These are phyloP conservation scores for Pythium aquatile DNA, from an alignment of 352 stramenopile genomes.

Conservation along the genomic window DNA sequence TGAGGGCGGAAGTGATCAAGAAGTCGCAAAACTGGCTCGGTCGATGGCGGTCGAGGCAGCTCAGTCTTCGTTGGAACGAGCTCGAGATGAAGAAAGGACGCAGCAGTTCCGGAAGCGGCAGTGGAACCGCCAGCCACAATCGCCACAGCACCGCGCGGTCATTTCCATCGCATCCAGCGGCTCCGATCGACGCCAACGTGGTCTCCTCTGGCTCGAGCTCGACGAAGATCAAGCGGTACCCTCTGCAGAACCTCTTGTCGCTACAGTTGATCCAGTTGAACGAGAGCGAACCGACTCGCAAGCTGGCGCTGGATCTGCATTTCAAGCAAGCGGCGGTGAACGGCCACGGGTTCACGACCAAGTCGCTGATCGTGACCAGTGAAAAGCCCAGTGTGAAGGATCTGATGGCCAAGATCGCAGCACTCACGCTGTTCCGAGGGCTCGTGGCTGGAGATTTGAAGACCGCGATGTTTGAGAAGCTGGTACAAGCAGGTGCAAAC, in stretches of 20 bases:
- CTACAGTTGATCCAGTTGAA: conserved; percentile 52
- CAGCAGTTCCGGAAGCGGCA: conserved; percentile 21
- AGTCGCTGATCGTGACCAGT: conserved; percentile 45
- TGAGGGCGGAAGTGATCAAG: conserved; percentile 53
- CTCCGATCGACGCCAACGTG: background rate
- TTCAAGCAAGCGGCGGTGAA: conserved; percentile 42
- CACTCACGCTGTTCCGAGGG: conserved; percentile 54
- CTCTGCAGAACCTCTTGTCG: conserved; percentile 44
- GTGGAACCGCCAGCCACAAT: background rate
- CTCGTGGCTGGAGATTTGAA: conserved; percentile 33
- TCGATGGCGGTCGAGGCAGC: conserved; percentile 44
- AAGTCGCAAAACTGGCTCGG: conserved; percentile 70
- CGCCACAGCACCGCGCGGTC: conserved; percentile 12
- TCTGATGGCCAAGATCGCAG: conserved; percentile 52
- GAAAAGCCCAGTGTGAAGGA: conserved; percentile 34
- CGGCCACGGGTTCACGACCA: conserved; percentile 40
- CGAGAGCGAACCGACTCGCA: conserved; percentile 46
- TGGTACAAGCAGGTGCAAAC: conserved; percentile 48
- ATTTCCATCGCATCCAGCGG: conserved; percentile 13
- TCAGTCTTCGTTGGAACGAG: conserved; percentile 51
- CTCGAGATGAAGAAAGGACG: conserved; percentile 48
- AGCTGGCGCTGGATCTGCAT: conserved; percentile 46
- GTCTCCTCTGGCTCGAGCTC: conserved; percentile 7
- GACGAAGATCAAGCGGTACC: conserved; percentile 32
- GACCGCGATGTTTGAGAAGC: conserved; percentile 37